phyloP scores from a whole-genome alignment of 192 early-diverging fungal species.

The Podochytrium sp. region DNA sequence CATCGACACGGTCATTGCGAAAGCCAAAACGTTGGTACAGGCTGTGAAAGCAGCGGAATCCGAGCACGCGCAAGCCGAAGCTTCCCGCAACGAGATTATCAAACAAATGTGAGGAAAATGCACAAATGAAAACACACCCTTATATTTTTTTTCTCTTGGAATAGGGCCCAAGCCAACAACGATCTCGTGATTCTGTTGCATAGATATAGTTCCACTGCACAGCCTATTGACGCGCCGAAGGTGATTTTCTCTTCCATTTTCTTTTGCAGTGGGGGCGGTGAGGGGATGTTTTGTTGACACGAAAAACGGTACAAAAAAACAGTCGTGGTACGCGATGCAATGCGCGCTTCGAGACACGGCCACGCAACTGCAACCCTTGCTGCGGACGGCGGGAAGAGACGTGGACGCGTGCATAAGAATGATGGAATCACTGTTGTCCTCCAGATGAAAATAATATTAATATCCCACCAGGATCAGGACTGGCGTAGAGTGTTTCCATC shows the following conservation, averaged over 20 bases:
- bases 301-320: no score
- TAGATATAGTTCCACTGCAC: not conserved
- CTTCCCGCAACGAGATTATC: not conserved
- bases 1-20: slow-evolving; percentile 5
- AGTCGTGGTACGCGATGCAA: not conserved
- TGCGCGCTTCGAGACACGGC: not conserved
- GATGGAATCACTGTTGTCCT: not conserved
- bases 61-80: not conserved
- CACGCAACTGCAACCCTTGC: not conserved
- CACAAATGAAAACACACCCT: no score
- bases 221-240: not conserved
- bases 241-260: not conserved
- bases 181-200: not conserved
- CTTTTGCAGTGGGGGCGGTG: not conserved
- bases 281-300: no score
- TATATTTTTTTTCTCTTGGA: not conserved
- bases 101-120: slow-evolving; percentile 1
- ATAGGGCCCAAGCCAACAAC: not conserved
- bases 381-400: not conserved
- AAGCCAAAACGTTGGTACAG: not conserved
- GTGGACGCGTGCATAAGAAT: not conserved
- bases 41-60: not conserved
- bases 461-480: no score
- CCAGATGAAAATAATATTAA: no score
- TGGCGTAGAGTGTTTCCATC: no score